Evolutionary conservation across 306 rosid genomes (phyloP), one percentile per base, ranked within the genome.

Genomic region (Clitoria ternatea): DNA sequence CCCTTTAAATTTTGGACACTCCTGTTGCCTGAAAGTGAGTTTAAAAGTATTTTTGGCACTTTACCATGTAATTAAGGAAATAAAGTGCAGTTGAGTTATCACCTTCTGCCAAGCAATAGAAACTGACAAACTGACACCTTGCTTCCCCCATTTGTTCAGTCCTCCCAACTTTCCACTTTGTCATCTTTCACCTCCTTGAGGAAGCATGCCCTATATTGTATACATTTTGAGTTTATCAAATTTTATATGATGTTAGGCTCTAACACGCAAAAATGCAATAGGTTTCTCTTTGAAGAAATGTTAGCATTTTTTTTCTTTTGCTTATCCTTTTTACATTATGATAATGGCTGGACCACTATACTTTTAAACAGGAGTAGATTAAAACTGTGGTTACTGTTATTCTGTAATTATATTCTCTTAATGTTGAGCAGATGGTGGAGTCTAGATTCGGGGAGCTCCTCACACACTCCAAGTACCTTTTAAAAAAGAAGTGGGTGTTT

Each of bases 401-500:
- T 64, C 9, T 32, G 5, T 73, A 54, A 71, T 75, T 45, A 5
- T 30, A n/a, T 74, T 57, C 45, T 64, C 72, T 57, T 53, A 30
- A 61, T 65, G 35, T 47, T 75, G 56, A 33, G 66, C 90, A 91
- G 97, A 88, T 91, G 97, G 85, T 91, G 70, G 97, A 91, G 70
- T 81, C 95, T 48, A 86, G 88, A 77, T 91, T 91, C 78, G 45
- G 66, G 59, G 92, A 91, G 74, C 96, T 91, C 67, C 86, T 91
- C 11, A 69, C 73, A 26, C 97, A 91, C 70, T 91, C 97, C 35
- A 27, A 42, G 49, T 75, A 66, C 52, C 91, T 83, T 76, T 71
- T 91, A 73, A 88, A 86, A 84, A 90, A 86, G 80, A 88, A 86
- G 74, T 91, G 96, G 96, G 35, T 91, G 64, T 91, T 86, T 44